A percentile compares a stretch with the other conserved stretches of the same genome.
These are phyloP conservation scores for Kalmusia sp. DNA, from an alignment of 2,329 filamentous ascomycete species.

Conservation along the genomic window DNA sequence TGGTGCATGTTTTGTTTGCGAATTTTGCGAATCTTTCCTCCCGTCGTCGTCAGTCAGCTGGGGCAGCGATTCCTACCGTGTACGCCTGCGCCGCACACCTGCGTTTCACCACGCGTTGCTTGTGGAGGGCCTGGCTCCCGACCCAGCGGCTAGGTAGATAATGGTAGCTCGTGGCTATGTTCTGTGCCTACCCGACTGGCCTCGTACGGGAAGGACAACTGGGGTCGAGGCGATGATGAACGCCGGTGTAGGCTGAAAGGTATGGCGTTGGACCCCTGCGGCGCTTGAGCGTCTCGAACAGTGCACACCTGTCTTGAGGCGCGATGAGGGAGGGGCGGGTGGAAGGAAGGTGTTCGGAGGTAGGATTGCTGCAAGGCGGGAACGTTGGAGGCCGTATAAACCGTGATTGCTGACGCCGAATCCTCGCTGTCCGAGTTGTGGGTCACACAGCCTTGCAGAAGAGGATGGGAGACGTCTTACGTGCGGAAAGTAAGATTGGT, in stretches of 20 bases:
- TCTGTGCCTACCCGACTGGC: neutral
- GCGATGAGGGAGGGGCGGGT: neutral
- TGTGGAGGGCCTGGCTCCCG: neutral
- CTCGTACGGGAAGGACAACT: neutral
- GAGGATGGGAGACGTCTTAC: neutral
- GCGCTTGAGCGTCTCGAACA: neutral
- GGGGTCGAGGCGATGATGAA: neutral
- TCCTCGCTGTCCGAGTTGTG: neutral
- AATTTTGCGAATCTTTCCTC: neutral
- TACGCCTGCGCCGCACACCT: neutral
- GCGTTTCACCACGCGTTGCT: neutral
- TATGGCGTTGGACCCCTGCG: neutral
- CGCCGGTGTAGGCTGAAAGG: neutral
- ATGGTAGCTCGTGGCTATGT: neutral
- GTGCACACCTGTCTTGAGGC: too few species aligned
- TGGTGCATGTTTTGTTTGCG: neutral
- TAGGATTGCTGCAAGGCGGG: constrained; percentile 2
- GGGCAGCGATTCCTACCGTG: neutral
- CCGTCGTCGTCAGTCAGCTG: too few species aligned
- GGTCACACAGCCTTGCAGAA: neutral
- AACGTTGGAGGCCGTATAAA: neutral
- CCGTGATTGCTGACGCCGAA: neutral
- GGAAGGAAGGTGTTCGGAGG: neutral
- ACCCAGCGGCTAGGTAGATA: neutral
- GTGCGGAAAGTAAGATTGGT: constrained; percentile 4